Percentiles rank a stretch among this genome's conserved stretches.
Conservation (phyloP, 2,329 filamentous ascomycete genomes). For the Talaromyces verruculosus region DNA sequence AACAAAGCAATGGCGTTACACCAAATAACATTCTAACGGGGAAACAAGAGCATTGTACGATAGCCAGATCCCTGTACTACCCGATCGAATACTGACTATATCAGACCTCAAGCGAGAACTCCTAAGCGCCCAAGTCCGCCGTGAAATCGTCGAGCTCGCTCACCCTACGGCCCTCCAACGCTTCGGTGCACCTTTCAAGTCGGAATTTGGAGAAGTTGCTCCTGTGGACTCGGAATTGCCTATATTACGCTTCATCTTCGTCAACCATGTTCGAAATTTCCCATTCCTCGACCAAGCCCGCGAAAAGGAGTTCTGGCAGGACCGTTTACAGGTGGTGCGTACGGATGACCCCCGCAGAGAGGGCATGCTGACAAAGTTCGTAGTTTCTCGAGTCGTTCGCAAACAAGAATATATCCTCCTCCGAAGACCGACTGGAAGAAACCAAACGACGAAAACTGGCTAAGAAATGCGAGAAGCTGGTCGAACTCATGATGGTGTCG, state of each 20-base stretch:
- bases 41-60: constrained; percentile 94
- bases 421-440: constrained; percentile 91
- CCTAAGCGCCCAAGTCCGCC: constrained; percentile 82
- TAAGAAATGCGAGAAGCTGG: constrained; percentile 87
- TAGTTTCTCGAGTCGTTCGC: constrained; percentile 97
- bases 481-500: constrained; percentile 99
- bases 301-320: constrained; percentile 99
- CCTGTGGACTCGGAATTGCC: constrained; percentile 92
- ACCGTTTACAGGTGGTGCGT: constrained; percentile 87
- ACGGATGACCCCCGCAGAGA: constrained; percentile 29
- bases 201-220: constrained; percentile 86
- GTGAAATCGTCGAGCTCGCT: constrained; percentile 89
- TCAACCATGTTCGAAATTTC: constrained; percentile 96
- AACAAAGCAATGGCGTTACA: constrained; percentile 16
- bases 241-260: constrained; percentile 93
- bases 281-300: constrained; percentile 94
- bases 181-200: constrained; percentile 93
- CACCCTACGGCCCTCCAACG: constrained; percentile 90
- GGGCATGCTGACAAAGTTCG: constrained; percentile 17
- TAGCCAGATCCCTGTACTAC: not conserved
- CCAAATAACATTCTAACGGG: constrained; percentile 67
- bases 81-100: constrained; percentile 21
- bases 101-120: constrained; percentile 94
- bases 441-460: constrained; percentile 93
- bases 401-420: constrained; percentile 94